These are phyloP conservation scores for Ochetophila trinervis DNA, from an alignment of 306 rosid genomes.

Conservation along the genomic window DNA sequence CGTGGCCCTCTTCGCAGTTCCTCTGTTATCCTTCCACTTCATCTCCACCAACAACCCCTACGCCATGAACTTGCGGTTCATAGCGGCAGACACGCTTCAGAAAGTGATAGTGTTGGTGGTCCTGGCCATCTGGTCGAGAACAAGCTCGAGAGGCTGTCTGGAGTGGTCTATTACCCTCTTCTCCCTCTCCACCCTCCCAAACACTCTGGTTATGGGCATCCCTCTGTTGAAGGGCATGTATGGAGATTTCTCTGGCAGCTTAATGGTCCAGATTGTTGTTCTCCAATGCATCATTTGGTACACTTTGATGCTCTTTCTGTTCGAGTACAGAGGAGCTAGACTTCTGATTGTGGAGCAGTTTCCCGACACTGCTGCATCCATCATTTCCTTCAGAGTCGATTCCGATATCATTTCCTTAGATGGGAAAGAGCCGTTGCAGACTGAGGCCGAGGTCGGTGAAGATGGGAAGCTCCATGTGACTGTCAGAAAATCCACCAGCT, in stretches of 20 bases:
- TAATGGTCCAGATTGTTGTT: slow-evolving; percentile 79
- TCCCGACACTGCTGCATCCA: slow-evolving; percentile 75
- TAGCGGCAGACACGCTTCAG: slow-evolving; percentile 71
- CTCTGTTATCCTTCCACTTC: slow-evolving; percentile 82
- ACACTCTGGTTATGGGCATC: slow-evolving; percentile 85
- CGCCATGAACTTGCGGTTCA: slow-evolving; percentile 73
- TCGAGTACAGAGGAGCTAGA: slow-evolving; percentile 80
- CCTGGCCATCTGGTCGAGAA: slow-evolving; percentile 50
- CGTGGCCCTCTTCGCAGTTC: slow-evolving; percentile 87
- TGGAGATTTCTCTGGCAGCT: slow-evolving; percentile 48
- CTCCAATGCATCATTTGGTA: slow-evolving; percentile 85
- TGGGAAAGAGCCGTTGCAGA: slow-evolving; percentile 73
- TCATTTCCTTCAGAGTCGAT: slow-evolving; percentile 70
- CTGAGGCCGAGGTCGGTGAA: slow-evolving; percentile 77
- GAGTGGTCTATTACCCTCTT: slow-evolving; percentile 84
- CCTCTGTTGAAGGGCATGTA: slow-evolving; percentile 80
- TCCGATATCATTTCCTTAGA: slow-evolving; percentile 71
- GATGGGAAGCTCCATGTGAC: slow-evolving; percentile 77
- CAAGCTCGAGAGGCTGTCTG: slow-evolving; percentile 53
- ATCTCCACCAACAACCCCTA: slow-evolving; percentile 76
- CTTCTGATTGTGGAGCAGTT: slow-evolving; percentile 71
- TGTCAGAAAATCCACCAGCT: slow-evolving; percentile 62
- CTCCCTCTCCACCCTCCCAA: slow-evolving; percentile 76
- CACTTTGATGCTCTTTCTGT: slow-evolving; percentile 73
- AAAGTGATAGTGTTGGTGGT: slow-evolving; percentile 48